Base-by-base conservation (phyloP, 331 rosid genomes). In the Malus hybrid region DNA sequence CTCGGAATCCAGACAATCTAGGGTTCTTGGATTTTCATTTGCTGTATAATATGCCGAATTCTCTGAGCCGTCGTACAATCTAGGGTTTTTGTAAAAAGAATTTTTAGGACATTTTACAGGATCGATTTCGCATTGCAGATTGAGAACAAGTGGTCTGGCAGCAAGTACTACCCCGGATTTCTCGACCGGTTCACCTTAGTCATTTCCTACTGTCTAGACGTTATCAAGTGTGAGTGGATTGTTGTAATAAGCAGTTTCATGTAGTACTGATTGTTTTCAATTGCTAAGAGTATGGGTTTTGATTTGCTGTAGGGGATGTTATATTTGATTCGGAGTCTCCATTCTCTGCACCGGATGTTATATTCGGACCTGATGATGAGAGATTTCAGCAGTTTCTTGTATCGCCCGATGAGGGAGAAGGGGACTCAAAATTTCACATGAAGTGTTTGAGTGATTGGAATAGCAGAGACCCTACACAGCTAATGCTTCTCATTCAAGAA, bases 311-410 rank as follows among this genome's bases (percentile, higher is more conserved):
- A 92, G 99, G 99, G 99, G 97, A 85, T 74, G 12, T 88, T 61
- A 48, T 88, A 60, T 88, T 70, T 65, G 86, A 92, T 69, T 76
- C 77, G 1, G 99, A 95, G 31, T 80, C 84, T 61, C 99, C 93
- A 7, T 80, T 73, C 10, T 81, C 85, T 60, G 96, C 96, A 5
- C 99, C 99, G 0, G 99, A 95, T 86, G 76, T 95, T 68, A 75
- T 92, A 52, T 95, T 95, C 77, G 98, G 91, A 55, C 84, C 90
- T 2, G 93, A 95, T 52, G 98, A 95, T 66, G 96, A 90, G 55
- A 62, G 61, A 61, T 95, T 95, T 52, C 91, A 85, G 76, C 90
- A 89, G 33, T 90, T 89, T 85, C 85, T 82, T 73, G 77, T 79
- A 64, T 44, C 32, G 65, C 71, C 52, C 18, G 73, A 72, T 44